These are phyloP conservation scores for Candida krabiensis DNA, from an alignment of 805 yeast species.

Conservation along the genomic window DNA sequence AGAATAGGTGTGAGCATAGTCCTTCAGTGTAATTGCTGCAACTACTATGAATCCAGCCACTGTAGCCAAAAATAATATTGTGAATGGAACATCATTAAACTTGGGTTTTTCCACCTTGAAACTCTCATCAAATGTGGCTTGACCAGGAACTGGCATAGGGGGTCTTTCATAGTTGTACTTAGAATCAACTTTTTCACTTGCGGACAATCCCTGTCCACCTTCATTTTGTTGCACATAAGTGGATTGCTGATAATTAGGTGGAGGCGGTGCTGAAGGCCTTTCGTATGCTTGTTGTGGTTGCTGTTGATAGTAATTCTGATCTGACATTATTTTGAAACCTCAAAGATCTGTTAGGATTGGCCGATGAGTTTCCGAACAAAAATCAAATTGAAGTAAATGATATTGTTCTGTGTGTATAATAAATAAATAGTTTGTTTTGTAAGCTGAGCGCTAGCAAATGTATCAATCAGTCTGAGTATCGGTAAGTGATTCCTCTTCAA, in stretches of 20 bases:
- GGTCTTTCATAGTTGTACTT: slow-evolving; percentile 22
- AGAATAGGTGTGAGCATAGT: slow-evolving; percentile 56
- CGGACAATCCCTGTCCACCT: slow-evolving; percentile 7
- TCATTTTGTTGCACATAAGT: slow-evolving; percentile 10
- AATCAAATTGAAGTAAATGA: too few relatives aligned
- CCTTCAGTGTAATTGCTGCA: slow-evolving; percentile 65
- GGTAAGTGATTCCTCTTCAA: too few relatives aligned
- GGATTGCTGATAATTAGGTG: slow-evolving; percentile 11
- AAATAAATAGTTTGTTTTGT: too few relatives aligned
- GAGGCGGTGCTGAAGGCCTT: slow-evolving; percentile 3
- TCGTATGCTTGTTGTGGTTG: slow-evolving; percentile 11
- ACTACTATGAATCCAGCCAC: slow-evolving; percentile 69
- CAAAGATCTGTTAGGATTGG: too few relatives aligned
- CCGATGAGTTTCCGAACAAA: too few relatives aligned
- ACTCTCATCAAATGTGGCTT: slow-evolving; percentile 57
- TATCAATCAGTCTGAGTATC: too few relatives aligned
- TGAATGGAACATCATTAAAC: slow-evolving; percentile 71
- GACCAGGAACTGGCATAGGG: slow-evolving; percentile 33
- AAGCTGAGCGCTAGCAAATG: too few relatives aligned
- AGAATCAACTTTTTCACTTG: slow-evolving; percentile 14
- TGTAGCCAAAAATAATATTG: slow-evolving; percentile 43
- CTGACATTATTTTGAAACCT: too few relatives aligned
- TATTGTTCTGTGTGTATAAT: too few relatives aligned
- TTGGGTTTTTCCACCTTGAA: slow-evolving; percentile 64
- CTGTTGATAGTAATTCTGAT: slow-evolving; percentile 13